A percentile compares a stretch with the other conserved stretches of the same genome.
Conservation (phyloP, 768 basidiomycete genomes). For the Russula vinacea region DNA sequence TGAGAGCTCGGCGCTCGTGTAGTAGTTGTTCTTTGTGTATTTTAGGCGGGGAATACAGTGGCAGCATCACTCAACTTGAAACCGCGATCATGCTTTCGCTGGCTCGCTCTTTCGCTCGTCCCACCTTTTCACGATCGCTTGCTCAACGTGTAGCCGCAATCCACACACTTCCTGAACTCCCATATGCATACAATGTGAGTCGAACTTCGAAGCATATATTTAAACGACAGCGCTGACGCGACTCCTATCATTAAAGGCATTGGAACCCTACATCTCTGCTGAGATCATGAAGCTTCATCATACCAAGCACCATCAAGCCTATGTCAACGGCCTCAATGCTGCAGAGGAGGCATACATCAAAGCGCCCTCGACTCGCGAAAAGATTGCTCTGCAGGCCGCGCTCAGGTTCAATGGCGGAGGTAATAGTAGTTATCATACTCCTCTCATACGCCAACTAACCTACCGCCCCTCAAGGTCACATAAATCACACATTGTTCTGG, state of each 20-base stretch:
- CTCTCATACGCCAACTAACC: neutral
- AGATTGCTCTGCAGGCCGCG: slow-evolving; percentile 83
- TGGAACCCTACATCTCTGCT: slow-evolving; percentile 88
- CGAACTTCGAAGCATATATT: neutral
- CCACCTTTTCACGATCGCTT: slow-evolving; percentile 41
- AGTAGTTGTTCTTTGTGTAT: slow-evolving; percentile 20
- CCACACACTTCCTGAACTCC: slow-evolving; percentile 76
- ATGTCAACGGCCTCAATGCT: slow-evolving; percentile 92
- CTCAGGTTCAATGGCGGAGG: slow-evolving; percentile 99
- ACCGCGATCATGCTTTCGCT: slow-evolving; percentile 5
- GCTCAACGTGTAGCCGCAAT: slow-evolving; percentile 43
- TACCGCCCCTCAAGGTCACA: slow-evolving; percentile 59
- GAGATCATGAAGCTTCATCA: slow-evolving; percentile 96
- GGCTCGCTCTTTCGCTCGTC: slow-evolving; percentile 8
- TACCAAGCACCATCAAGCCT: slow-evolving; percentile 86
- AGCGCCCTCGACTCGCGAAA: slow-evolving; percentile 60
- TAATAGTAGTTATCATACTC: slow-evolving; percentile 27
- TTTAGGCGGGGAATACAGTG: slow-evolving; percentile 8
- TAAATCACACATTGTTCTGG: slow-evolving; percentile 98
- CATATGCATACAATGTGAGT: slow-evolving; percentile 75
- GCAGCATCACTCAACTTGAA: neutral
- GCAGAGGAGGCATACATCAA: slow-evolving; percentile 82
- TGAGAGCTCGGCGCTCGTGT: slow-evolving; percentile 7
- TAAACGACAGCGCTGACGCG: slow-evolving; percentile 11
- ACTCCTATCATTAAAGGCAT: slow-evolving; percentile 50